phyloP scores from a whole-genome alignment of 148 eudicot species.

The Rheum nobile region DNA sequence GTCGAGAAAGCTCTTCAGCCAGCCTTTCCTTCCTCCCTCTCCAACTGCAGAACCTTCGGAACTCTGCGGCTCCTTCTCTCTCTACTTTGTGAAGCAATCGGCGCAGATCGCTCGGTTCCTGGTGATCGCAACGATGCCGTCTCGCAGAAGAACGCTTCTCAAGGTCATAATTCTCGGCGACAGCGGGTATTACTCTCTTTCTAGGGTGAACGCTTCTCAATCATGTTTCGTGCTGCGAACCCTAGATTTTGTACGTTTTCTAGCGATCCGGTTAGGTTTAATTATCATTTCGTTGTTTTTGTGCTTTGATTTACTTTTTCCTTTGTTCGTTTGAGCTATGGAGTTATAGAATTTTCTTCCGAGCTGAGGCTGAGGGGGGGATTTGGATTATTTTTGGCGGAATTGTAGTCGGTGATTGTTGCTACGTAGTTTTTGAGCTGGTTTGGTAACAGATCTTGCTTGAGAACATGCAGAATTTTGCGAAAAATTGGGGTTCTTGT shows the following conservation, averaged over 20 bases:
- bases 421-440: background rate
- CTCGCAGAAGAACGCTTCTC: slow-evolving; percentile 81
- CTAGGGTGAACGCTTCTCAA: background rate
- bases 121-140: slow-evolving; percentile 46
- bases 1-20: slow-evolving; percentile 1
- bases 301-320: background rate
- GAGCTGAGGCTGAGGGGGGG: background rate
- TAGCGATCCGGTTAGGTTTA: background rate
- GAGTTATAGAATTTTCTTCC: background rate
- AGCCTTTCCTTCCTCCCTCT: slow-evolving; percentile 11
- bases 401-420: background rate
- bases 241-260: background rate
- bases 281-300: background rate
- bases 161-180: slow-evolving; percentile 98
- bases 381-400: background rate
- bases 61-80: background rate
- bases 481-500: background rate
- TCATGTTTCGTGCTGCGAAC: background rate
- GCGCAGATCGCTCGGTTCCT: slow-evolving; percentile 11
- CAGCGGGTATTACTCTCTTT: slow-evolving; percentile 48
- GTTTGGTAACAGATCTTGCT: background rate
- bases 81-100: slow-evolving; percentile 7
- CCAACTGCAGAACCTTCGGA: background rate
- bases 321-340: background rate
- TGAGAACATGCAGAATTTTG: background rate